Percentiles rank a stretch among this genome's conserved stretches.
phyloP scores from a whole-genome alignment of 345 rosid genomes.

The Syzygium oleosum region DNA sequence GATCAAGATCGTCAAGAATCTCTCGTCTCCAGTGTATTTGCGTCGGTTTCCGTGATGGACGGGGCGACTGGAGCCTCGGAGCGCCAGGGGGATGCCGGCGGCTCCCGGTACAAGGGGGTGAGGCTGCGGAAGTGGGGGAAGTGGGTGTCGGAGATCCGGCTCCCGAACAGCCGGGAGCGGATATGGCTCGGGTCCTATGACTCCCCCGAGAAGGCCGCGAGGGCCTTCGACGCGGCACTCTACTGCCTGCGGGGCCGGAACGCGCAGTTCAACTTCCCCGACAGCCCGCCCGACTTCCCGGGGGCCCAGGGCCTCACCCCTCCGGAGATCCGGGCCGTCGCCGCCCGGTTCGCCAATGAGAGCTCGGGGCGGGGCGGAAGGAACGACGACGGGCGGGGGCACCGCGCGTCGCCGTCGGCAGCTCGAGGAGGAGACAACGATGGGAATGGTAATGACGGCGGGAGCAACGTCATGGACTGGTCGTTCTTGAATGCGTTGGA shows the following conservation, averaged over 20 bases:
- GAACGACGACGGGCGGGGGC: not conserved
- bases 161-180: conserved; percentile 82
- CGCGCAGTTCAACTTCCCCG: conserved; percentile 57
- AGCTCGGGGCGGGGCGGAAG: not conserved
- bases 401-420: not conserved
- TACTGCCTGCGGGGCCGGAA: conserved; percentile 45
- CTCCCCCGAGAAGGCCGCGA: conserved; percentile 73
- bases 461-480: conserved; percentile 25
- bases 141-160: conserved; percentile 91
- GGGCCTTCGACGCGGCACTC: conserved; percentile 87
- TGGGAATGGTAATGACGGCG: not conserved
- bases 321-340: conserved; percentile 49
- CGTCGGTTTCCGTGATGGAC: not conserved
- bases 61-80: not conserved
- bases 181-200: conserved; percentile 89
- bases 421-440: not conserved
- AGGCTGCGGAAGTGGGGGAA: conserved; percentile 92
- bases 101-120: conserved; percentile 65
- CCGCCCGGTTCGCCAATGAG: conserved; percentile 36
- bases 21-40: too few species aligned
- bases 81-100: not conserved
- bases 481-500: conserved; percentile 27
- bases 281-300: conserved; percentile 37
- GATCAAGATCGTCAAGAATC: not conserved
- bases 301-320: conserved; percentile 34